Evolutionary conservation across 192 early-diverging fungal genomes (phyloP), one percentile per base, ranked within the genome.

Genomic region (Umbelopsis vinacea): DNA sequence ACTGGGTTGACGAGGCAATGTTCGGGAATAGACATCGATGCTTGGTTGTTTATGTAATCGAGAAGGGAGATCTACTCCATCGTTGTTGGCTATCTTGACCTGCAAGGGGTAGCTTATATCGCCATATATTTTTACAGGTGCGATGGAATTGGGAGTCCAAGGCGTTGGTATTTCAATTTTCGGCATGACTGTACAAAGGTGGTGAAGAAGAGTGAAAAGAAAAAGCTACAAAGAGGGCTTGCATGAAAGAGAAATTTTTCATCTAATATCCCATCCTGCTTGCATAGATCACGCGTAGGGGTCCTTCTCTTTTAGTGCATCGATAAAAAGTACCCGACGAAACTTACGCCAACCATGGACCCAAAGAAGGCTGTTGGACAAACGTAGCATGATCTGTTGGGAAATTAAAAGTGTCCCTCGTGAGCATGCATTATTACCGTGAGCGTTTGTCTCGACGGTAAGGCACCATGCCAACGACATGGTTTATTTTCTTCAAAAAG

Each of bases 201-300:
- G 15, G 33, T 19, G 57, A 63, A 63, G 33, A 63, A 37, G 33
- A 63, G 33, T 35, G 12, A 26, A 63, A 19, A 26, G 11, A 37
- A 63, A 37, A 11, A 29, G 29, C 29, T 29, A 29, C 40, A 40
- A 8, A 3, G 38, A 40, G 38, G 8, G 3, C 38, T 8, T 40
- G 8, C 38, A 43, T 0, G 11, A 43, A 43, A 43, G 11, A 43
- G 11, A 43, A 43, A 4, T 43, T 43, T 11, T 43, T 12, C 40
- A 43, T 43, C 40, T 43, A 43, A 43, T 43, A 63, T 38, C 57
- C 33, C 57, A 63, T 63, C 57, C 19, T 26, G 2, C 14, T 17
- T 63, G 29, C 57, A 63, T 17, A 9, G 57, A 50, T 63, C 57
- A 63, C 57, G 57, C 57, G 57, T 63, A 63, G 57, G 57, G 57